Evolutionary conservation across 2,329 filamentous ascomycete genomes (phyloP).

Genomic region (Aspergillus awamori): DNA sequence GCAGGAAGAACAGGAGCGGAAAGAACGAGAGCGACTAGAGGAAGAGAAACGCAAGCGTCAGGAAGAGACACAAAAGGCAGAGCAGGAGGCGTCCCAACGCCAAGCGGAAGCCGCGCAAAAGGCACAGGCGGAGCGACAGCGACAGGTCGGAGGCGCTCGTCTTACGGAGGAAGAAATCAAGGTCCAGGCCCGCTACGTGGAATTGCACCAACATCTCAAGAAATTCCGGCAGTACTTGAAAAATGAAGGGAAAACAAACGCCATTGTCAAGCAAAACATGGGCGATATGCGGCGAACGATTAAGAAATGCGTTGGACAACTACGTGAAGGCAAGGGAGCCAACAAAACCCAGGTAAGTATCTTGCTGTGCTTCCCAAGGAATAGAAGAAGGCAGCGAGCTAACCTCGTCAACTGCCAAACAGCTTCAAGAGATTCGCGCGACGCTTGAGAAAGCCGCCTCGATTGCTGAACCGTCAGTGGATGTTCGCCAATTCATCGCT

Average conservation of each 20-base stretch:
- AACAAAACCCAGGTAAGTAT: slow-evolving; percentile 60
- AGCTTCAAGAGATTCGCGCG: slow-evolving; percentile 50
- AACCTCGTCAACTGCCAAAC: slow-evolving; percentile 8
- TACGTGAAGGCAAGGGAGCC: slow-evolving; percentile 63
- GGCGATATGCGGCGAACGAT: slow-evolving; percentile 74
- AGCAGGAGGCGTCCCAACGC: slow-evolving; percentile 33
- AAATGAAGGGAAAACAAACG: slow-evolving; percentile 59
- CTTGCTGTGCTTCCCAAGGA: not conserved
- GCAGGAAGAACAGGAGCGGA: slow-evolving; percentile 36
- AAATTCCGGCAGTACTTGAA: slow-evolving; percentile 57
- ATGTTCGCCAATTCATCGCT: slow-evolving; percentile 59
- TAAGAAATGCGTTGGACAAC: slow-evolving; percentile 71
- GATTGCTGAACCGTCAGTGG: slow-evolving; percentile 57
- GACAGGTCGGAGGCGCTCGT: slow-evolving; percentile 31
- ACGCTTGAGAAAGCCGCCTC: slow-evolving; percentile 59
- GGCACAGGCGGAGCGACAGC: slow-evolving; percentile 32
- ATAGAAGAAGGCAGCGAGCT: slow-evolving; percentile 6
- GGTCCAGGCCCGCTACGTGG: slow-evolving; percentile 53
- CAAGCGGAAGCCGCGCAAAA: slow-evolving; percentile 30
- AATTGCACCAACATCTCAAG: slow-evolving; percentile 70
- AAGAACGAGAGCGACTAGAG: slow-evolving; percentile 37
- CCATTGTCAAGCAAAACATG: slow-evolving; percentile 64
- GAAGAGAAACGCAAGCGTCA: slow-evolving; percentile 38
- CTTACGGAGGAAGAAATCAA: slow-evolving; percentile 43
- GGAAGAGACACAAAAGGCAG: slow-evolving; percentile 32